These are phyloP conservation scores for Gyromitra esculenta DNA, from an alignment of 2,329 filamentous ascomycete species.

Conservation along the genomic window DNA sequence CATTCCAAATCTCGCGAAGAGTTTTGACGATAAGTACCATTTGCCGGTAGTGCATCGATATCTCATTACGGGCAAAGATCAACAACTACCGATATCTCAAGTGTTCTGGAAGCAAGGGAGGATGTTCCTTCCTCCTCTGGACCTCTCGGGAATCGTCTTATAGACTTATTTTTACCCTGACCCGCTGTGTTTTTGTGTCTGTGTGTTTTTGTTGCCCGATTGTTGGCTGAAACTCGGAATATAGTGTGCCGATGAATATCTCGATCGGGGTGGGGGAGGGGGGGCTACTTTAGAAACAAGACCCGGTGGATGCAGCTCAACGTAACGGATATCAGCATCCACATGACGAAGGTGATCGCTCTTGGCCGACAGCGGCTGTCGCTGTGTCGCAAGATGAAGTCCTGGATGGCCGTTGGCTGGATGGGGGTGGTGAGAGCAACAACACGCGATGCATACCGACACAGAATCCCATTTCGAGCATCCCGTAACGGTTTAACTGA, in stretches of 20 bases:
- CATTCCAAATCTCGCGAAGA: background rate
- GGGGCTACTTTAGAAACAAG: background rate
- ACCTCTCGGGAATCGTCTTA: conserved; percentile 1
- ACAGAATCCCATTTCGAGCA: background rate
- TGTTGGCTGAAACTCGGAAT: conserved; percentile 9
- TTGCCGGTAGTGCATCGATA: background rate
- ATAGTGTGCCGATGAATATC: conserved; percentile 16
- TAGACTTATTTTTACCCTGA: background rate
- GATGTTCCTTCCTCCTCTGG: background rate
- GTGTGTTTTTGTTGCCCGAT: conserved; percentile 7
- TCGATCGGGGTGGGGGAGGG: background rate
- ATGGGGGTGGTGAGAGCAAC: background rate
- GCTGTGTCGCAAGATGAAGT: background rate
- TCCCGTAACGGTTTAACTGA: conserved; percentile 11
- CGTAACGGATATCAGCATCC: conserved; percentile 31
- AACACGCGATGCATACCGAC: conserved; percentile 4
- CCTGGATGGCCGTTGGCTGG: background rate
- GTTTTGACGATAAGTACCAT: background rate
- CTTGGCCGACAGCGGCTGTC: conserved; percentile 25
- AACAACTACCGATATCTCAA: background rate
- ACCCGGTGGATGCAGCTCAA: conserved; percentile 15
- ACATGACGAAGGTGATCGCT: conserved; percentile 21
- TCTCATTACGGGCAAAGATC: background rate
- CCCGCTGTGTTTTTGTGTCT: conserved; percentile 3
- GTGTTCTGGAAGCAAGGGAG: conserved; percentile 7